These are phyloP conservation scores for Megacollybia platyphylla DNA, from an alignment of 1,284 basidiomycete genomes.

Conservation along the genomic window DNA sequence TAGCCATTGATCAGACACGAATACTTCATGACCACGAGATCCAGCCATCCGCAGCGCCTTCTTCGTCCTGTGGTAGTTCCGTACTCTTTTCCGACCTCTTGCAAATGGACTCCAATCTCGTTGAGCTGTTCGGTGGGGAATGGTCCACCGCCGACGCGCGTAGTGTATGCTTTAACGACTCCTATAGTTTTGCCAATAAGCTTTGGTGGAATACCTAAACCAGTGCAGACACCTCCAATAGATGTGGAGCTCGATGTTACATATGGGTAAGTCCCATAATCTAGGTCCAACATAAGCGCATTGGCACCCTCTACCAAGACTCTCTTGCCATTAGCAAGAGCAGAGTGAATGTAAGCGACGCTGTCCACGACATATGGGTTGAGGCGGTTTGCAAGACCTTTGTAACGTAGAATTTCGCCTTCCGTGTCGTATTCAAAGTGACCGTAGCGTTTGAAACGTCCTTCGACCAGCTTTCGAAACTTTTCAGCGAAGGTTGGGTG, in stretches of 20 bases:
- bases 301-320: constrained; percentile 96
- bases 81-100: constrained; percentile 89
- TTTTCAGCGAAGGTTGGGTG: constrained; percentile 77
- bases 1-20: constrained; percentile 95
- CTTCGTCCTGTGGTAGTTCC: constrained; percentile 89
- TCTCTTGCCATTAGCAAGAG: constrained; percentile 63
- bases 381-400: constrained; percentile 78
- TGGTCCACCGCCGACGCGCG: constrained; percentile 92
- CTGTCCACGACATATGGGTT: constrained; percentile 86
- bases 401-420: constrained; percentile 88
- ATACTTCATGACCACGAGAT: constrained; percentile 89
- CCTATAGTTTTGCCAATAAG: constrained; percentile 79
- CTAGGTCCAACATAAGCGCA: constrained; percentile 95
- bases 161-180: constrained; percentile 97
- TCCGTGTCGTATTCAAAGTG: constrained; percentile 98
- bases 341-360: constrained; percentile 75
- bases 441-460: constrained; percentile 96
- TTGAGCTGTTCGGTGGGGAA: constrained; percentile 96
- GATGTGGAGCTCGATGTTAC: constrained; percentile 91
- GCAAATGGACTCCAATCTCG: constrained; percentile 76
- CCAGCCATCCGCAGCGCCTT: constrained; percentile 94
- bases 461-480: constrained; percentile 94
- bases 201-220: constrained; percentile 88
- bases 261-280: constrained; percentile 96
- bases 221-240: constrained; percentile 93